These are phyloP conservation scores for Durio zibethinus DNA, from an alignment of 345 rosid species.

Conservation along the genomic window DNA sequence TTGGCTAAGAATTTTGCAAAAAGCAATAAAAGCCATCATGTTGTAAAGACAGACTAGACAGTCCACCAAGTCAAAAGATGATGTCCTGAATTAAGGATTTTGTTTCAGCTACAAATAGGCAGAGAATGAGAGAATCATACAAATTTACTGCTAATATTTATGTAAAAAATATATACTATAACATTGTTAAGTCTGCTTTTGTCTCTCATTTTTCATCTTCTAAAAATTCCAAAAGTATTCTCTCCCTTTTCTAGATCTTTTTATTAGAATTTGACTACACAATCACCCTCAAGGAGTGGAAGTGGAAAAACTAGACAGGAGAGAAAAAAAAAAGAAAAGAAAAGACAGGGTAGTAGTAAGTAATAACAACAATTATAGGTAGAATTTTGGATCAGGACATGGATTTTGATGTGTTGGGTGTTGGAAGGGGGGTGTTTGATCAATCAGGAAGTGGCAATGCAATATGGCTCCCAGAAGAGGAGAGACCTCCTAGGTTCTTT, in stretches of 20 bases:
- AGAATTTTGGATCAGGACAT: not conserved
- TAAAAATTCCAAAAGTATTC: slow-evolving; percentile 19
- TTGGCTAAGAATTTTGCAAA: slow-evolving; percentile 25
- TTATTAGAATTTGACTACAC: slow-evolving; percentile 28
- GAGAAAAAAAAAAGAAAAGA: not conserved
- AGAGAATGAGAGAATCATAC: not conserved
- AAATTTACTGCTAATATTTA: not conserved
- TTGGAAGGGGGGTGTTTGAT: too few relatives aligned
- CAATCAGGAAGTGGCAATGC: slow-evolving; percentile 80
- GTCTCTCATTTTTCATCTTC: slow-evolving; percentile 7
- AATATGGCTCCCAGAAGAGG: slow-evolving; percentile 49
- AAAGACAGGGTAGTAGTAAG: slow-evolving; percentile 3
- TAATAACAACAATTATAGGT: not conserved
- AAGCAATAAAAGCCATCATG: slow-evolving; percentile 11
- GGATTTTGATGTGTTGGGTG: not conserved
- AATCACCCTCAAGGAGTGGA: slow-evolving; percentile 24
- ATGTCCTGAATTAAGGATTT: slow-evolving; percentile 18
- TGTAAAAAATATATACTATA: too few relatives aligned
- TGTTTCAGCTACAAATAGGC: slow-evolving; percentile 9
- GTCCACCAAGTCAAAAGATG: slow-evolving; percentile 33
- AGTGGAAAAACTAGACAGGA: slow-evolving; percentile 28
- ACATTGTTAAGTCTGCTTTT: not conserved
- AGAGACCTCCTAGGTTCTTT: slow-evolving; percentile 70
- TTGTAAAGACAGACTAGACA: slow-evolving; percentile 24
- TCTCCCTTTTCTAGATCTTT: slow-evolving; percentile 22